Base-by-base conservation (phyloP, 306 rosid genomes). In the Rubus idaeus region DNA sequence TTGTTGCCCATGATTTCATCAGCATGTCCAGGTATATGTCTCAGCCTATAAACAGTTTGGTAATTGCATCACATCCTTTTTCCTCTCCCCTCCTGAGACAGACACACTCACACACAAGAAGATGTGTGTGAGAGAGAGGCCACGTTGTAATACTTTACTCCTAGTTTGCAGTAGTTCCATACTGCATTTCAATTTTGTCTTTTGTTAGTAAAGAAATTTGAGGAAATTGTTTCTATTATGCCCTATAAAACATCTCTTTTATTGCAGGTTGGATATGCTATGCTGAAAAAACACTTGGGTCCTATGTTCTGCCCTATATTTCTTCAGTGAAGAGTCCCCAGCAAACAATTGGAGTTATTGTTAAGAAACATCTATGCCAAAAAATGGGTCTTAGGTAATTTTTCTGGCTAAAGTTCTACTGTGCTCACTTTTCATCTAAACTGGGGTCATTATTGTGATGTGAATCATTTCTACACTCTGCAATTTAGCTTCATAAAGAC, bases 231-330 rank as follows among this genome's bases (percentile, higher is more conserved):
- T 40, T 2, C 5, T 17, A 3, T 1, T 21, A 73, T 40, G 37
- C 13, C 8, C 26, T 23, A 20, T 26, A 45, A 60, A 51, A 40
- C 13, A 40, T 47, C 21, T 64, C 13, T 65, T 18, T 46, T 46
- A 37, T 79, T 80, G 65, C 87, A 94, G 98, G 98, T 77, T 95
- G 97, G 98, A 89, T 95, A 87, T 95, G 98, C 87, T 95, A 95
- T 89, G 98, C 97, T 2, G 97, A 95, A 90, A 95, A 95, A 82
- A 90, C 89, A 86, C 97, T 87, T 87, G 97, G 97, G 23, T 87
- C 98, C 51, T 89, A 83, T 78, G 85, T 90, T 78, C 86, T 95
- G 78, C 98, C 98, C 16, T 82, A 87, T 80, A 89, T 95, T 77
- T 95, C 98, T 70, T 80, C 90, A 12, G 93, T 89, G 73, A 95